Evolutionary conservation across 2,329 filamentous ascomycete species (phyloP), one percentile per base, ranked within the genome.

Genomic region (Alternaria brassicicola): DNA sequence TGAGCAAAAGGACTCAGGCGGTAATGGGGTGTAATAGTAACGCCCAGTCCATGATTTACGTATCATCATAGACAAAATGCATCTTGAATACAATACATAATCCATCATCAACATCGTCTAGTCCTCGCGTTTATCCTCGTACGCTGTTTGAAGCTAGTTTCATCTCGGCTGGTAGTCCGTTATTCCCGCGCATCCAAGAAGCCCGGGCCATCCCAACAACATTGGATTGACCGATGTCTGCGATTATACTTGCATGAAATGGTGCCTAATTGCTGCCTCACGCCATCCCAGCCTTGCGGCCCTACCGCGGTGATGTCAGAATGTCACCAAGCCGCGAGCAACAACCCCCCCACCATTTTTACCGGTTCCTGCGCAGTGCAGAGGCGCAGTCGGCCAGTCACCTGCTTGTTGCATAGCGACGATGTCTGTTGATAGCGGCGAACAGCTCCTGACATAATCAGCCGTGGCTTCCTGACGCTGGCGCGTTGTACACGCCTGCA

Each of bases 41-140:
- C 53, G 55, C 51, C 59, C 42, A 19, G 30, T 53, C 52, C 39
- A 62, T 57, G 61, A 53, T 56, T 64, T 57, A 63, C 59, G 58
- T 60, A 69, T 64, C 63, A 62, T 71, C 70, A 70, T 73, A 70
- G 62, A 67, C 41, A 62, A 64, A 60, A 69, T 61, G 61, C 57
- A 57, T 60, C 61, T 64, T 42, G 52, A 55, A 49, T 49, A 50
- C 39, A 46, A 55, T 48, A 35, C 30, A 54, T 55, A 58, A 55
- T 55, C 33, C 45, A 55, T 56, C 43, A 33, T 62, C 25, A 45
- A 21, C 15, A 26, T 45, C 13, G 15, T n/a, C 13, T 12, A 30
- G 36, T 7, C 36, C 10, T 23, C 6, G 19, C n/a, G 10, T 47
- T 33, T 13, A 30, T 21, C 8, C 9, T 28, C 13, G 21, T 21